Evolutionary conservation across 306 rosid genomes (phyloP).

Genomic region (Fragaria vesca): DNA sequence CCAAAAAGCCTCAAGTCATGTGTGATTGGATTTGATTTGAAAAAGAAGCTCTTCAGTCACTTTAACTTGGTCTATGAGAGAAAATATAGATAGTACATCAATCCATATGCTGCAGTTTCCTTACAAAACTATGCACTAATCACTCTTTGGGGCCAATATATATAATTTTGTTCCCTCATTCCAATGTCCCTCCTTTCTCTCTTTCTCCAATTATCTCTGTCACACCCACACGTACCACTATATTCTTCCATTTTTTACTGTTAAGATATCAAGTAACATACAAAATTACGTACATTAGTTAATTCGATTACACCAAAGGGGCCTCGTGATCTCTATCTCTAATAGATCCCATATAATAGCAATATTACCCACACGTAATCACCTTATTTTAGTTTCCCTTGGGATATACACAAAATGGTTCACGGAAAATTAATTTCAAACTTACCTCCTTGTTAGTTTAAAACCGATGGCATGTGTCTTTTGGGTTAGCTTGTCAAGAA

Average conservation of each 20-base stretch:
- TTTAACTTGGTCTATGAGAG: background rate
- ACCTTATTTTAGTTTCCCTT: background rate
- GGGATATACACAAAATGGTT: background rate
- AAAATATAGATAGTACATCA: slow-evolving; percentile 7
- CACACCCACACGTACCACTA: background rate
- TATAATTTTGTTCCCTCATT: slow-evolving; percentile 30
- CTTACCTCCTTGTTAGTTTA: background rate
- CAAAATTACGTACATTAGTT: background rate
- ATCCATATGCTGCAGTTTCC: slow-evolving; percentile 29
- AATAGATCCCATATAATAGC: background rate
- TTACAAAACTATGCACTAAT: background rate
- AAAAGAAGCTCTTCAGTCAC: slow-evolving; percentile 19
- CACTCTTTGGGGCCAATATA: background rate
- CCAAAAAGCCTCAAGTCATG: slow-evolving; percentile 16
- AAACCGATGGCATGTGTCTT: background rate
- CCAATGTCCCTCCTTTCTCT: slow-evolving; percentile 19
- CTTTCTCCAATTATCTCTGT: background rate
- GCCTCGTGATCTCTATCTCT: slow-evolving; percentile 1
- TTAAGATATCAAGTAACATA: background rate
- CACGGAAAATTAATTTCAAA: background rate
- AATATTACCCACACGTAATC: background rate
- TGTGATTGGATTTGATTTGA: slow-evolving; percentile 28
- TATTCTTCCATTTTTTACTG: background rate
- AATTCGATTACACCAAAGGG: background rate
- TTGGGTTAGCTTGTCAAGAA: background rate